Evolutionary conservation across 495 filamentous ascomycete genomes (phyloP).

Genomic region (Podospora didyma): DNA sequence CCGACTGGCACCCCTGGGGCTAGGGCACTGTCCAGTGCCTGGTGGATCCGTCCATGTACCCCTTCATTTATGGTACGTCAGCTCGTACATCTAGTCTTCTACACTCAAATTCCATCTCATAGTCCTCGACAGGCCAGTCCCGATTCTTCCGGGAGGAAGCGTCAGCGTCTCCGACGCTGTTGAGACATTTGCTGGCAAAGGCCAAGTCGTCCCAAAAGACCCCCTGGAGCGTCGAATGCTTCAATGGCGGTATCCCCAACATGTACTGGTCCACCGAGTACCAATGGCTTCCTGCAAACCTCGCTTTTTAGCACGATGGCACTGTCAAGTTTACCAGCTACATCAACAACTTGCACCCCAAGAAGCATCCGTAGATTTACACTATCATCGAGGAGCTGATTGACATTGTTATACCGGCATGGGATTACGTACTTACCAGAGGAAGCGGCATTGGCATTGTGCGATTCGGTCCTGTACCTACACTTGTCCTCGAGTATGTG

Average conservation of each 20-base stretch:
- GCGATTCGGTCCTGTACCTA: background rate
- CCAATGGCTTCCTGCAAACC: conserved; percentile 62
- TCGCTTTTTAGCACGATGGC: conserved; percentile 41
- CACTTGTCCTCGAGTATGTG: conserved; percentile 17
- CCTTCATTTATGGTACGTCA: conserved; percentile 43
- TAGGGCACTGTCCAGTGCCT: conserved; percentile 55
- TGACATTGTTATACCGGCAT: conserved; percentile 47
- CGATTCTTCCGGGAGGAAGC: conserved; percentile 30
- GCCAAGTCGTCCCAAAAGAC: conserved; percentile 14
- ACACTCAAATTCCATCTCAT: background rate
- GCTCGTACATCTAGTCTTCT: background rate
- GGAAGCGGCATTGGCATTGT: too few species aligned
- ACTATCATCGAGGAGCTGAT: conserved; percentile 49
- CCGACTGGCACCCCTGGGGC: conserved; percentile 58
- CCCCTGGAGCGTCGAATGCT: background rate
- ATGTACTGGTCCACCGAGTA: conserved; percentile 43
- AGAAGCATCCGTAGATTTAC: conserved; percentile 46
- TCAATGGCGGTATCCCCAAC: conserved; percentile 11
- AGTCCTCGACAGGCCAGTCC: background rate
- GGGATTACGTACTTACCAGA: conserved; percentile 35
- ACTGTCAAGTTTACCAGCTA: conserved; percentile 65
- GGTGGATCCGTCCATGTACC: conserved; percentile 60
- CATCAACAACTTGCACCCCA: conserved; percentile 63
- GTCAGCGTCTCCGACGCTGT: conserved; percentile 25
- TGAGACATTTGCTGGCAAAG: conserved; percentile 28